These are phyloP conservation scores for Plasmodium adleri DNA, from an alignment of 169 alveolate species.

Conservation along the genomic window DNA sequence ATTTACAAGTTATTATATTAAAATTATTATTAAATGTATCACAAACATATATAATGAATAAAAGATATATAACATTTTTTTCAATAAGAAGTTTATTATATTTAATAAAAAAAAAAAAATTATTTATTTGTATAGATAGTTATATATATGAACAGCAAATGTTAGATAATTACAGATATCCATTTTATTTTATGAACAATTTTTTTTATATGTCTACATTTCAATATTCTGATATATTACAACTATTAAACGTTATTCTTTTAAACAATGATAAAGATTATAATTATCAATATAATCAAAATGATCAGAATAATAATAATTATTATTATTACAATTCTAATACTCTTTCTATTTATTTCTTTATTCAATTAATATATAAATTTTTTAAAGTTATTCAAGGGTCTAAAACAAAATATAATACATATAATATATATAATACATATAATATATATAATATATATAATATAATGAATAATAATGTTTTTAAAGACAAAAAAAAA, in stretches of 20 bases:
- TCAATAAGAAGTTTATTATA: constrained; percentile 39
- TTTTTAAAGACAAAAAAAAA: constrained; percentile 4
- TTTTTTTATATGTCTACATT: constrained; percentile 42
- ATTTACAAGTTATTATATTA: constrained; percentile 27
- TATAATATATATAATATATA: not conserved
- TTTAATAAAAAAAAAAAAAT: constrained; percentile 33
- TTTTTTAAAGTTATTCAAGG: constrained; percentile 16
- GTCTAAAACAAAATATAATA: not conserved
- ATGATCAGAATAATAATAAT: too few relatives aligned
- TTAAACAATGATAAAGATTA: not conserved
- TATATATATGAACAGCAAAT: not conserved
- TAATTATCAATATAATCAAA: too few relatives aligned
- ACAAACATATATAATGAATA: constrained; percentile 23
- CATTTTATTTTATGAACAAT: not conserved
- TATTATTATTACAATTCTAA: too few relatives aligned
- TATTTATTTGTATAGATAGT: not conserved
- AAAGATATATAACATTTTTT: constrained; percentile 21
- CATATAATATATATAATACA: not conserved
- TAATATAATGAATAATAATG: constrained; percentile 3
- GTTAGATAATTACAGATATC: too few relatives aligned
- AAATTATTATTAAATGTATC: constrained; percentile 23
- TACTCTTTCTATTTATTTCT: constrained; percentile 1
- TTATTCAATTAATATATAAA: constrained; percentile 26
- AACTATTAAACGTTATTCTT: constrained; percentile 7
- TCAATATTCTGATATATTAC: constrained; percentile 16